Base-by-base conservation (phyloP, 148 eudicot genomes). In the Fallopia convolvulus region DNA sequence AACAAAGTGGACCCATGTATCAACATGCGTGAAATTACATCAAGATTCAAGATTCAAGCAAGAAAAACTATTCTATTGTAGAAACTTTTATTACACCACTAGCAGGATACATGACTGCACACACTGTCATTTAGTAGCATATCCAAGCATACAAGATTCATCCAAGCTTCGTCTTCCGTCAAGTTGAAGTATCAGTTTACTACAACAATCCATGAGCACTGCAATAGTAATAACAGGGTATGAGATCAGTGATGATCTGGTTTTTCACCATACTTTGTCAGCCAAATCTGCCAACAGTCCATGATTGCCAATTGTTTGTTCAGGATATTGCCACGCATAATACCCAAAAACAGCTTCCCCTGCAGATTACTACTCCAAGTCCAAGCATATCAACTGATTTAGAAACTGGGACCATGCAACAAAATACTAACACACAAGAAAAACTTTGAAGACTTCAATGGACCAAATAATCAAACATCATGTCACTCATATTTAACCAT, bases 161-260 rank as follows among this genome's bases (percentile, higher is more conserved):
- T 66, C 72, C 72, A 33, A 33, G 20, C 71, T 66, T 33, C 13
- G 23, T 1, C 7, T 42, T 66, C 71, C 71, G 33, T 32, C 71
- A 33, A 66, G 71, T 33, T 66, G 18, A 66, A 33, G 42, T 32
- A 66, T 5, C 42, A 32, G 44, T 32, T 66, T 14, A 66, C 10
- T 66, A 32, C 41, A 32, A 4, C 40, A 63, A 30, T 63, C 17
- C 70, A 26, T 63, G 39, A 26, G 30, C 70, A 63, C 42, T 66
- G 71, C 72, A 68, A 68, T 17, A 68, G 41, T 17, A n/a, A 68
- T 36, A 68, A 68, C 42, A 68, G 42, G 44, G 21, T 68, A 33
- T 17, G 44, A 36, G 14, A 68, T 14, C 72, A 68, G 72, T 15
- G 42, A 33, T 4, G 10, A 15, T 14, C 42, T 33, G 10, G 44